Evolutionary conservation across 257 asterid genomes (phyloP), one percentile per base, ranked within the genome.

Genomic region (Plantago elongata): DNA sequence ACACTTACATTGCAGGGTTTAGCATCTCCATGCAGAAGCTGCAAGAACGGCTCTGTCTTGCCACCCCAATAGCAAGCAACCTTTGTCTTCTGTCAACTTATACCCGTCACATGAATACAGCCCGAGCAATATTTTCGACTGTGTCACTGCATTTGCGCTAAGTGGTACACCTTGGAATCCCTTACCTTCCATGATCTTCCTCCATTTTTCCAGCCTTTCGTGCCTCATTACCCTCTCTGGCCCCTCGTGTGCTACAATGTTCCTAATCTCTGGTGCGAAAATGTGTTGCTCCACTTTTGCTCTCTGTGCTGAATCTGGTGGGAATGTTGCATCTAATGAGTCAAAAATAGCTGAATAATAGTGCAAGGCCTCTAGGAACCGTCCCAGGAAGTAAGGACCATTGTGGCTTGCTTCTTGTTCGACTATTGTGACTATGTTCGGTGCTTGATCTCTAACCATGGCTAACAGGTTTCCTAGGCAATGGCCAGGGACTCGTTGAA

Each of bases 371-470:
- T 85, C 96, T 0, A 88, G 81, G 63, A 88, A 88, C 13, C 96
- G 52, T 12, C 96, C 95, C 71, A 88, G 64, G 79, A 88, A 88
- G 72, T 78, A 88, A 0, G 96, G 95, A 3, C 96, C 95, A n/a
- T 88, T 88, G 69, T 88, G 96, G 81, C 92, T 85, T 6, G 96
- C 95, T 51, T 88, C 96, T 72, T 83, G 88, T 69, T 88, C 96
- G 2, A 88, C 96, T n/a, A 88, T 77, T 15, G 96, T 88, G 5
- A 88, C 96, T 68, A 88, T 81, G 61, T 85, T 88, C 3, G 95
- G 95, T 1, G 95, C 95, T 59, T 85, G 94, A 54, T 85, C 95
- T 66, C 95, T 74, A 17, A 88, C 77, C 92, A 88, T 81, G 17
- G 72, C 66, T 42, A 88, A 55, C 44, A 88, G 68, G 34, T 77